Conservation (phyloP, 108 stramenopile species). For the Aurantiochytrium sp. region DNA sequence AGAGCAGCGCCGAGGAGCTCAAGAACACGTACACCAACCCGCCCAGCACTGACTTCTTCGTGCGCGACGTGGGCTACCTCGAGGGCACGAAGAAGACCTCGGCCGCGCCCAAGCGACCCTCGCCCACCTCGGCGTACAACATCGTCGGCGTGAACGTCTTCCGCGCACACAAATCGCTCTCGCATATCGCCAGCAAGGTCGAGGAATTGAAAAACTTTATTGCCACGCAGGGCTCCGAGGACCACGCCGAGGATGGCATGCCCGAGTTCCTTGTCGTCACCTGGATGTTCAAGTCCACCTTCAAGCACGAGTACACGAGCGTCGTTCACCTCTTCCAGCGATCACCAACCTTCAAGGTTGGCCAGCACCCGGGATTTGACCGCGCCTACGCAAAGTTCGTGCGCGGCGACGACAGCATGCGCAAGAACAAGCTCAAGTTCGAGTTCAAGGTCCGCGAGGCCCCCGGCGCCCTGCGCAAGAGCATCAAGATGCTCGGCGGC, state of each 20-base stretch:
- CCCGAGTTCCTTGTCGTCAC: slow-evolving; percentile 16
- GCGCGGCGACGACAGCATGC: not conserved
- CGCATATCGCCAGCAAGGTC: slow-evolving; percentile 4
- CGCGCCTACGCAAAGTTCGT: not conserved
- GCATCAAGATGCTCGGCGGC: slow-evolving; percentile 18
- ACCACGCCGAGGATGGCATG: not conserved
- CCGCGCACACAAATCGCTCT: not conserved
- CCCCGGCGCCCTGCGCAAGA: slow-evolving; percentile 25
- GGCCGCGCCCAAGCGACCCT: not conserved
- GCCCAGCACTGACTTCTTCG: not conserved
- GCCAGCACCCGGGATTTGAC: not conserved
- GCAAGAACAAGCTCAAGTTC: not conserved
- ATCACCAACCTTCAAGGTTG: not conserved
- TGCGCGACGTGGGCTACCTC: slow-evolving; percentile 21
- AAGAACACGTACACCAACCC: slow-evolving; percentile 23
- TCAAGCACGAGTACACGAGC: not conserved
- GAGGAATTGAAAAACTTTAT: not conserved
- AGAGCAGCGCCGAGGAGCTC: not conserved
- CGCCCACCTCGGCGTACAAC: slow-evolving; percentile 2
- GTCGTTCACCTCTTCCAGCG: slow-evolving; percentile 29
- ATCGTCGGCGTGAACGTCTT: slow-evolving; percentile 19
- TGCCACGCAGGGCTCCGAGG: not conserved
- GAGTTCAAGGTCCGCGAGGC: not conserved
- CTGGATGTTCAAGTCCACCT: slow-evolving; percentile 31
- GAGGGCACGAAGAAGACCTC: not conserved